These are phyloP conservation scores for Eucalyptus sp. DNA, from an alignment of 345 rosid genomes.

Conservation along the genomic window DNA sequence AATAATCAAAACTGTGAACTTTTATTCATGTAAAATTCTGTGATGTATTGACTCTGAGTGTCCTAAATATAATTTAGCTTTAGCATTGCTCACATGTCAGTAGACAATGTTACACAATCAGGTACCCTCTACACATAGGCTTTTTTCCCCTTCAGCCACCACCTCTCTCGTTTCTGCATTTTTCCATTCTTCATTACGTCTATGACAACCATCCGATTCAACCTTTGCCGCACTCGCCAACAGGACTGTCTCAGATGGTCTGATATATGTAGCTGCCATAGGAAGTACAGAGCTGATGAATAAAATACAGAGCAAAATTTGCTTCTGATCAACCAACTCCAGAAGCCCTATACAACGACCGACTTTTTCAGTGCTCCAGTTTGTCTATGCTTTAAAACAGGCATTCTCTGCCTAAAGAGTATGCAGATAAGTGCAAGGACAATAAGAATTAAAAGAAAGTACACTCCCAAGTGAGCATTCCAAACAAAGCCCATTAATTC, in stretches of 20 bases:
- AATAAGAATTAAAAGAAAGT: conserved; percentile 23
- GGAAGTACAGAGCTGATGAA: neutral
- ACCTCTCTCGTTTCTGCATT: neutral
- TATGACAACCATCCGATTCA: neutral
- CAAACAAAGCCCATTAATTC: conserved; percentile 13
- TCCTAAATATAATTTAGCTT: neutral
- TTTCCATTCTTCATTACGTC: neutral
- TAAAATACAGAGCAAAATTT: neutral
- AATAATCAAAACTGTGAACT: neutral
- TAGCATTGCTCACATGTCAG: neutral
- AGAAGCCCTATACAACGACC: conserved; percentile 2
- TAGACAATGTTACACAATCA: neutral
- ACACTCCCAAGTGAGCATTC: conserved; percentile 36
- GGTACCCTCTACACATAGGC: neutral
- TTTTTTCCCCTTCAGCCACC: neutral
- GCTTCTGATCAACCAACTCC: neutral
- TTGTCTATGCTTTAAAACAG: conserved; percentile 36
- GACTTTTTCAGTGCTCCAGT: conserved; percentile 10
- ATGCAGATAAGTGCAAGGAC: conserved; percentile 28
- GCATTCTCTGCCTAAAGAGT: conserved; percentile 39
- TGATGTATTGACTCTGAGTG: neutral
- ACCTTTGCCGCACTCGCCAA: neutral
- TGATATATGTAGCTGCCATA: neutral
- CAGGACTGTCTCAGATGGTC: neutral
- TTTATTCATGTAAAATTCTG: neutral